Conservation (phyloP, 176 grass and related monocot genomes). For the Rhynchospora breviuscula region DNA sequence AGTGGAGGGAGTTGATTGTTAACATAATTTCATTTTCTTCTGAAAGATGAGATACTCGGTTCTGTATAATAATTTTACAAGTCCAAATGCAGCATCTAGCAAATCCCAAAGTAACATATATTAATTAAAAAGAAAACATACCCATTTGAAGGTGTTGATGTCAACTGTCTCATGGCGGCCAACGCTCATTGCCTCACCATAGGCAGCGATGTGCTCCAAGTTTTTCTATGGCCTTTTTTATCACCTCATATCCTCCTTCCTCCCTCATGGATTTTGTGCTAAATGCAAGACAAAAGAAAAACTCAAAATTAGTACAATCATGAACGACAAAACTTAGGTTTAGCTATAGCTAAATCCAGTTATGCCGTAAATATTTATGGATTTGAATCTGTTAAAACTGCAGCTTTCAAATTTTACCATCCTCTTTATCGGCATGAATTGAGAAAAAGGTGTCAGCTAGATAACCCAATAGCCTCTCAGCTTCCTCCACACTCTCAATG, state of each 20-base stretch:
- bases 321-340: no score
- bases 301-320: neutral
- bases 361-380: no score
- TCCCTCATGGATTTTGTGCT: constrained; percentile 83
- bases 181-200: constrained; percentile 75
- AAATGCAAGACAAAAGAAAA: neutral
- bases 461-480: constrained; percentile 73
- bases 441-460: constrained; percentile 69
- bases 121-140: constrained; percentile 19
- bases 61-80: neutral
- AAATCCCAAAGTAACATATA: neutral
- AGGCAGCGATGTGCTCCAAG: constrained; percentile 76
- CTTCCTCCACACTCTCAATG: constrained; percentile 56
- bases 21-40: no score
- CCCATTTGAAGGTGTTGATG: constrained; percentile 79
- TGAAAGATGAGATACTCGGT: neutral
- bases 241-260: constrained; percentile 65
- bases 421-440: constrained; percentile 77
- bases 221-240: constrained; percentile 67
- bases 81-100: neutral
- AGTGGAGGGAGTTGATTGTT: neutral
- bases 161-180: constrained; percentile 82
- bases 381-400: no score
- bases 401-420: no score
- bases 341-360: no score